Percentiles rank a stretch among this genome's conserved stretches.
Conservation (phyloP, 2,329 filamentous ascomycete species). For the Colletotrichum plurivorum region DNA sequence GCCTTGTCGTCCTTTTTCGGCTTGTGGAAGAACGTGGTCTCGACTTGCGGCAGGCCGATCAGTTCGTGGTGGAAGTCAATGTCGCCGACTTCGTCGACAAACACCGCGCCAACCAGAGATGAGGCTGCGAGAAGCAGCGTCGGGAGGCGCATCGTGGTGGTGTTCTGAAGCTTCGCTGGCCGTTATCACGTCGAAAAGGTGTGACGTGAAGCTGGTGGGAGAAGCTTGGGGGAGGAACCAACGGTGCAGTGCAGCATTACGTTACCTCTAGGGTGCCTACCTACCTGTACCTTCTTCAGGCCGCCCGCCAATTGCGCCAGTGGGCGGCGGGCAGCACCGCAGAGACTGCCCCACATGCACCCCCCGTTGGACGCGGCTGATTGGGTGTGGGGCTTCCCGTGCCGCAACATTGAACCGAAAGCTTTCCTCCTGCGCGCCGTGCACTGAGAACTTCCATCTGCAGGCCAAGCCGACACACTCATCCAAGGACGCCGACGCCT, state of each 20-base stretch:
- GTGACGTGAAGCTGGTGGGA: conserved; percentile 19
- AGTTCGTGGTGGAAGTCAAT: conserved; percentile 95
- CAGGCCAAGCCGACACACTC: neutral
- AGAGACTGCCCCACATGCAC: too few relatives aligned
- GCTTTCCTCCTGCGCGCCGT: neutral
- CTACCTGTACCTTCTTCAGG: too few relatives aligned
- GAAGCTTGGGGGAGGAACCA: neutral
- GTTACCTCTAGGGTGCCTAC: neutral
- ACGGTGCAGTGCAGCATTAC: neutral
- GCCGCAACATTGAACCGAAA: too few relatives aligned
- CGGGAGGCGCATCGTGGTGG: conserved; percentile 42
- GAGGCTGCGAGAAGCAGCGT: conserved; percentile 54
- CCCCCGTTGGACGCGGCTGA: conserved; percentile 13
- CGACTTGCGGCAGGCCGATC: conserved; percentile 83
- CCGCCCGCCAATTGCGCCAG: neutral
- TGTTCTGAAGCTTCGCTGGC: conserved; percentile 32
- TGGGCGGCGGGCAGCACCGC: neutral
- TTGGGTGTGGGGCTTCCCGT: conserved; percentile 14
- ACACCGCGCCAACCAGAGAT: conserved; percentile 75
- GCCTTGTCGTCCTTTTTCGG: conserved; percentile 86
- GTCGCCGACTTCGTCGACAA: conserved; percentile 90
- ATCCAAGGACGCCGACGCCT: conserved; percentile 13
- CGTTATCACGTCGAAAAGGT: conserved; percentile 25
- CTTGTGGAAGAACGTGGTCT: conserved; percentile 95
- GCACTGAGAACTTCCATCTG: conserved; percentile 14